A percentile compares a stretch with the other conserved stretches of the same genome.
phyloP scores from a whole-genome alignment of 106 monocot species.

The Chionographis japonica region DNA sequence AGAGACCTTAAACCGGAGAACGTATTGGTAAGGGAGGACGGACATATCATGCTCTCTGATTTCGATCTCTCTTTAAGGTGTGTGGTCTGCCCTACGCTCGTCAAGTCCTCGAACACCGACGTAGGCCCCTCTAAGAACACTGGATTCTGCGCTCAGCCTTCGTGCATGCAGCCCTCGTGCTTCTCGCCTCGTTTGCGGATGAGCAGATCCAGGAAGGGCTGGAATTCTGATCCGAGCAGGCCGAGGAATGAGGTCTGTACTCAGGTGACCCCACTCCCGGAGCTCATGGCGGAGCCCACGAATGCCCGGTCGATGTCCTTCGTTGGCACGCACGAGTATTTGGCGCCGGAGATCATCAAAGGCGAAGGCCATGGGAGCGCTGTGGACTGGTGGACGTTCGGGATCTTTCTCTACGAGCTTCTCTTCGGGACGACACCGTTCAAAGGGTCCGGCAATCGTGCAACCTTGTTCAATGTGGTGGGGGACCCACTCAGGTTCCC shows the following conservation, averaged over 20 bases:
- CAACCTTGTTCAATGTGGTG: conserved; percentile 20
- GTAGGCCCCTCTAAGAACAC: not conserved
- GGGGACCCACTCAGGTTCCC: conserved; percentile 19
- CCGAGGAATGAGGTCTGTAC: not conserved
- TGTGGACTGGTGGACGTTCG: conserved; percentile 22
- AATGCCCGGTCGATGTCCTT: conserved; percentile 19
- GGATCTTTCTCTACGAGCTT: conserved; percentile 22
- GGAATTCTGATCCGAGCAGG: not conserved
- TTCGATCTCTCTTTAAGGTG: conserved; percentile 20
- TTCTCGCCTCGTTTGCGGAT: conserved; percentile 9
- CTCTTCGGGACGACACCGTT: conserved; percentile 20
- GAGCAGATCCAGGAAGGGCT: not conserved
- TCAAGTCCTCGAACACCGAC: not conserved
- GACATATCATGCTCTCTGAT: conserved; percentile 23
- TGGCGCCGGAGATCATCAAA: conserved; percentile 21
- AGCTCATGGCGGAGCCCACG: conserved; percentile 16
- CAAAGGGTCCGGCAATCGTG: conserved; percentile 16
- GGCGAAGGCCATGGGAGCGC: conserved; percentile 20
- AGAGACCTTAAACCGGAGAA: conserved; percentile 23
- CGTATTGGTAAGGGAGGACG: conserved; percentile 19
- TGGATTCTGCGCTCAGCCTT: conserved; percentile 1
- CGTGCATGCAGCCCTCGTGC: conserved; percentile 13
- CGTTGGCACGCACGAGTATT: conserved; percentile 17
- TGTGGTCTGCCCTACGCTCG: conserved; percentile 9
- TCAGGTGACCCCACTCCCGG: conserved; percentile 6